phyloP scores from a whole-genome alignment of 2,329 filamentous ascomycete species.

The Coniochaeta pulveracea region DNA sequence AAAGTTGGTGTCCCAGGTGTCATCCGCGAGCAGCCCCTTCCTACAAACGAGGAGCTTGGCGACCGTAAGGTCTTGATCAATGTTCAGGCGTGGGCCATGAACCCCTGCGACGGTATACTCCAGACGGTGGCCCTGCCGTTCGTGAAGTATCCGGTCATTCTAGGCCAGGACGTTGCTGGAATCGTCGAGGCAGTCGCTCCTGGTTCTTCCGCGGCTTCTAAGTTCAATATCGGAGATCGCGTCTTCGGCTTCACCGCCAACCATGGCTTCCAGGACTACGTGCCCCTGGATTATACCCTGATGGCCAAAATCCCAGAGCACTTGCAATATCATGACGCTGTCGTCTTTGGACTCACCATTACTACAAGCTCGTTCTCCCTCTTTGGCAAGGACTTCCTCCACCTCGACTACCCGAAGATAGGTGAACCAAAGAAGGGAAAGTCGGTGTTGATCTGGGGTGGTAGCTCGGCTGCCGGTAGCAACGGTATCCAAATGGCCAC shows the following conservation, averaged over 20 bases:
- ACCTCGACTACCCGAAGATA: conserved; percentile 9
- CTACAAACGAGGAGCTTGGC: too few relatives aligned
- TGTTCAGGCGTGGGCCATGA: conserved; percentile 19
- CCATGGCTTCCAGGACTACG: conserved; percentile 16
- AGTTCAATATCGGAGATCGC: conserved; percentile 21
- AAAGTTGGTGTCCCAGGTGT: too few relatives aligned
- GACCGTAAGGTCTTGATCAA: too few relatives aligned
- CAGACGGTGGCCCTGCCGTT: conserved; percentile 15
- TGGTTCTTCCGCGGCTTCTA: conserved; percentile 9
- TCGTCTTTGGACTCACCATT: conserved; percentile 15
- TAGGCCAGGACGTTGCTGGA: conserved; percentile 21
- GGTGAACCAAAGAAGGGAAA: neutral
- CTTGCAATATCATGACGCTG: conserved; percentile 13
- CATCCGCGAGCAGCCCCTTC: too few relatives aligned
- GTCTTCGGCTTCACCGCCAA: conserved; percentile 15
- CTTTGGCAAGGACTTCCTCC: conserved; percentile 12
- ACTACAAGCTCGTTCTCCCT: conserved; percentile 15
- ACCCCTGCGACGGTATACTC: conserved; percentile 19
- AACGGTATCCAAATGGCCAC: conserved; percentile 28
- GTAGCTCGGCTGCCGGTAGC: conserved; percentile 29
- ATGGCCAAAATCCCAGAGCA: conserved; percentile 12
- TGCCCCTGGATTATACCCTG: conserved; percentile 9
- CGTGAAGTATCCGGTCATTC: conserved; percentile 18
- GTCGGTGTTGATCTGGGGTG: conserved; percentile 33
- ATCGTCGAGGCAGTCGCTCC: conserved; percentile 18